phyloP scores from a whole-genome alignment of 768 basidiomycete species.

The Leccinum boreale region DNA sequence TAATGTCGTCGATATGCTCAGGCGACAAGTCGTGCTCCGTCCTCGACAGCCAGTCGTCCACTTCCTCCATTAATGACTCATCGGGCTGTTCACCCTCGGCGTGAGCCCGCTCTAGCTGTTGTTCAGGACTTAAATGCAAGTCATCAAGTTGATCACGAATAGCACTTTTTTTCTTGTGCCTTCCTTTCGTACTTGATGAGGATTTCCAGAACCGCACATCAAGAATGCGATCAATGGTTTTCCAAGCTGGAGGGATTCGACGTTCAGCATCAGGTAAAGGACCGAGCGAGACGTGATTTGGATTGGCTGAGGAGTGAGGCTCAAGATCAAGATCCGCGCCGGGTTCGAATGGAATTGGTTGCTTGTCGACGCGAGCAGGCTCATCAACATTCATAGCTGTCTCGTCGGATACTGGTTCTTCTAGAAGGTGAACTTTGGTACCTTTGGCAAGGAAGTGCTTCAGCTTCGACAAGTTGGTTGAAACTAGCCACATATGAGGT shows the following conservation, averaged over 20 bases:
- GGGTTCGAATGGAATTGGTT: slow-evolving; percentile 39
- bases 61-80: slow-evolving; percentile 48
- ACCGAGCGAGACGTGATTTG: slow-evolving; percentile 26
- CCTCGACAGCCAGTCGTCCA: slow-evolving; percentile 49
- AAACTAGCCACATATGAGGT: slow-evolving; percentile 85
- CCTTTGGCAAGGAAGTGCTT: slow-evolving; percentile 75
- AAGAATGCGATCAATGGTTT: slow-evolving; percentile 87
- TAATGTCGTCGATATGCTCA: slow-evolving; percentile 57
- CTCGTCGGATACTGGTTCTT: slow-evolving; percentile 37
- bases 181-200: slow-evolving; percentile 7
- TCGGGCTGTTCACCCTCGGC: slow-evolving; percentile 65
- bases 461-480: slow-evolving; percentile 61
- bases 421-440: slow-evolving; percentile 62
- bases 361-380: slow-evolving; percentile 18
- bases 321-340: slow-evolving; percentile 35
- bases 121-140: slow-evolving; percentile 15
- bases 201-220: slow-evolving; percentile 71
- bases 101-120: slow-evolving; percentile 39
- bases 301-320: slow-evolving; percentile 28
- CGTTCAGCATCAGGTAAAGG: slow-evolving; percentile 68
- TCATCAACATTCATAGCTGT: slow-evolving; percentile 27
- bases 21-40: slow-evolving; percentile 42
- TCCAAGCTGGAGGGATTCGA: slow-evolving; percentile 78
- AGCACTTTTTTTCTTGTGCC: slow-evolving; percentile 21
- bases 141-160: slow-evolving; percentile 28